phyloP scores from a whole-genome alignment of 208 protist genomes.

The Leishmania tarentolae region DNA sequence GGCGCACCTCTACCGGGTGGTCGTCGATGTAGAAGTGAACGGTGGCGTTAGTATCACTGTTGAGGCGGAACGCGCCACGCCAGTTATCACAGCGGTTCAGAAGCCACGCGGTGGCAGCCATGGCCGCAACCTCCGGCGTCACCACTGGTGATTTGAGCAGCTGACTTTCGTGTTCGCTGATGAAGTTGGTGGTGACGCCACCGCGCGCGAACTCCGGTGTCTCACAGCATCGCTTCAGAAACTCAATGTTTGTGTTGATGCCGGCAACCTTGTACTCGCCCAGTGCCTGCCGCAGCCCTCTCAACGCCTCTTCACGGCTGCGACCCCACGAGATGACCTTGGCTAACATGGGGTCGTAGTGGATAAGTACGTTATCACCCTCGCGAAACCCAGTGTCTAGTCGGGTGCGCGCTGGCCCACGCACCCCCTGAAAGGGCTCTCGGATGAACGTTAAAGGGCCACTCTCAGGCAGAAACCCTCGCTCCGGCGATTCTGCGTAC shows the following conservation, averaged over 20 bases:
- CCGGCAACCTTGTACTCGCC: constrained; percentile 88
- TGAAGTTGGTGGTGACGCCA: constrained; percentile 83
- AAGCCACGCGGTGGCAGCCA: constrained; percentile 26
- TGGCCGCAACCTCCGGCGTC: constrained; percentile 24
- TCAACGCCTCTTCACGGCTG: constrained; percentile 36
- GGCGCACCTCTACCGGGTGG: constrained; percentile 27
- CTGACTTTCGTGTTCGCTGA: constrained; percentile 44
- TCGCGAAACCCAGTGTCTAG: constrained; percentile 85
- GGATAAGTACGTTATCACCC: constrained; percentile 84
- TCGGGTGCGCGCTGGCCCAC: constrained; percentile 37
- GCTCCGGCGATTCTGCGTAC: constrained; percentile 94
- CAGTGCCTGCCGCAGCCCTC: constrained; percentile 45
- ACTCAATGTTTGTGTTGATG: constrained; percentile 89
- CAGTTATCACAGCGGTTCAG: constrained; percentile 29
- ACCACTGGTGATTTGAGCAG: constrained; percentile 33
- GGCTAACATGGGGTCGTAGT: constrained; percentile 98
- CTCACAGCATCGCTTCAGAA: constrained; percentile 56
- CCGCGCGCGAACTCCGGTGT: constrained; percentile 63
- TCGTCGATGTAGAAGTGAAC: constrained; percentile 42
- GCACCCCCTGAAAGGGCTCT: constrained; percentile 40
- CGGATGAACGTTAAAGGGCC: constrained; percentile 33
- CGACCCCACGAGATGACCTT: constrained; percentile 37
- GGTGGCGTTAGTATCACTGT: constrained; percentile 27
- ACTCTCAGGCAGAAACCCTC: constrained; percentile 85
- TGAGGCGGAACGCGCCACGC: constrained; percentile 40